A percentile compares a stretch with the other conserved stretches of the same genome.
Conservation (phyloP, 352 stramenopile species). For the Globisporangium middletonii region DNA sequence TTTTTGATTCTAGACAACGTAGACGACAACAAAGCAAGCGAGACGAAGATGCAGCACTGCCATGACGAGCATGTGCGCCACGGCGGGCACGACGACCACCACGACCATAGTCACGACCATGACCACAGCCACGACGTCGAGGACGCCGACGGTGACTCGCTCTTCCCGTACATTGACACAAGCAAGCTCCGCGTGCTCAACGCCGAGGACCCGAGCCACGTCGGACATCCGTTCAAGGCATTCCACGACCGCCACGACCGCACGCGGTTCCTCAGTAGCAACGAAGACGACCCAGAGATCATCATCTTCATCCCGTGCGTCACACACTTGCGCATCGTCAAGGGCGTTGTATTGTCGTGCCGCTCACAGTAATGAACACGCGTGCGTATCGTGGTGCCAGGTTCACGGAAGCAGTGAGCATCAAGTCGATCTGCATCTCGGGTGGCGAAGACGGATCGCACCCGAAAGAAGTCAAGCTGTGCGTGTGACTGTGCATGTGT, state of each 20-base stretch:
- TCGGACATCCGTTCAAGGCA: conserved; percentile 76
- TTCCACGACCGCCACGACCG: conserved; percentile 67
- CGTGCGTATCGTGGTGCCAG: conserved; percentile 10
- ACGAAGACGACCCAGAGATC: conserved; percentile 81
- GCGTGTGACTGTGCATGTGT: conserved; percentile 5
- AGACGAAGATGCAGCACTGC: conserved; percentile 54
- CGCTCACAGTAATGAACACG: background rate
- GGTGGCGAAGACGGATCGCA: conserved; percentile 70
- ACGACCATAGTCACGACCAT: conserved; percentile 43
- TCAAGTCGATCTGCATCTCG: conserved; percentile 86
- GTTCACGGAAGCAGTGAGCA: conserved; percentile 84
- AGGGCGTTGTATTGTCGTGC: background rate
- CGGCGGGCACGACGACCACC: conserved; percentile 30
- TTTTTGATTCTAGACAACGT: background rate
- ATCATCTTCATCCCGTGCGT: conserved; percentile 73
- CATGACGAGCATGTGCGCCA: conserved; percentile 50
- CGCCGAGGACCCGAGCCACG: conserved; percentile 49
- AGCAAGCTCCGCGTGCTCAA: conserved; percentile 84
- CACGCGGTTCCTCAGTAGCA: conserved; percentile 61
- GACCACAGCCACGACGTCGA: conserved; percentile 62
- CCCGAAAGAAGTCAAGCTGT: conserved; percentile 82
- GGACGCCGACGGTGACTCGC: conserved; percentile 66
- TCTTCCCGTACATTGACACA: conserved; percentile 83
- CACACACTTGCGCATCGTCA: background rate
- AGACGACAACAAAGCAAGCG: conserved; percentile 1